Evolutionary conservation across 179 eudicot genomes (phyloP).

Genomic region (Pouteria campechiana): DNA sequence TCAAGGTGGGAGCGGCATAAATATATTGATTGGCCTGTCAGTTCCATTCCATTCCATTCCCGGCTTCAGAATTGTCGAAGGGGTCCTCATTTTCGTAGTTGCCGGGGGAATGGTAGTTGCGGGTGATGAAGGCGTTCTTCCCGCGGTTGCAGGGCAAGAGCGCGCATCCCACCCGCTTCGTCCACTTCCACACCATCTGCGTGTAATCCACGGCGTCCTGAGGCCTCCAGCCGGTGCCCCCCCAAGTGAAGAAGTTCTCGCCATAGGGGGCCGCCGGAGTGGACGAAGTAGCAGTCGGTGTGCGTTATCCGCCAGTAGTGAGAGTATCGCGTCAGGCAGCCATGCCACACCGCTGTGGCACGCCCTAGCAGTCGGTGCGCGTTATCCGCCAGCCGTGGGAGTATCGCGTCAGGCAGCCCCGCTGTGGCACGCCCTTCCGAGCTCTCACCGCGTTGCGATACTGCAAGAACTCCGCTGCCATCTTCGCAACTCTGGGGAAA

Average conservation of each 20-base stretch:
- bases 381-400: no score
- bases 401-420: no score
- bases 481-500: no score
- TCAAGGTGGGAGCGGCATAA: no score
- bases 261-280: slow-evolving; percentile 40
- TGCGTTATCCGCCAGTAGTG: slow-evolving; percentile 15
- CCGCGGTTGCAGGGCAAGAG: slow-evolving; percentile 24
- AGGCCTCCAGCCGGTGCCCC: slow-evolving; percentile 24
- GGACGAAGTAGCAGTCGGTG: slow-evolving; percentile 25
- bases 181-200: slow-evolving; percentile 37
- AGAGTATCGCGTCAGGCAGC: slow-evolving; percentile 17
- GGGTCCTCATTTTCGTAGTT: slow-evolving; percentile 35
- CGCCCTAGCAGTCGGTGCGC: no score
- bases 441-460: slow-evolving; percentile 43
- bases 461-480: slow-evolving; percentile 20
- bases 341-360: slow-evolving; percentile 24
- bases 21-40: no score
- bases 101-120: slow-evolving; percentile 53
- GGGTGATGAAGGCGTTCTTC: slow-evolving; percentile 32
- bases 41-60: no score
- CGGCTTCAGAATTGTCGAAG: no score
- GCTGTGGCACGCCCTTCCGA: no score
- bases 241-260: slow-evolving; percentile 44
- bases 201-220: slow-evolving; percentile 28
- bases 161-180: slow-evolving; percentile 42